Conservation (phyloP, 768 basidiomycete species). For the Suillus discolor region DNA sequence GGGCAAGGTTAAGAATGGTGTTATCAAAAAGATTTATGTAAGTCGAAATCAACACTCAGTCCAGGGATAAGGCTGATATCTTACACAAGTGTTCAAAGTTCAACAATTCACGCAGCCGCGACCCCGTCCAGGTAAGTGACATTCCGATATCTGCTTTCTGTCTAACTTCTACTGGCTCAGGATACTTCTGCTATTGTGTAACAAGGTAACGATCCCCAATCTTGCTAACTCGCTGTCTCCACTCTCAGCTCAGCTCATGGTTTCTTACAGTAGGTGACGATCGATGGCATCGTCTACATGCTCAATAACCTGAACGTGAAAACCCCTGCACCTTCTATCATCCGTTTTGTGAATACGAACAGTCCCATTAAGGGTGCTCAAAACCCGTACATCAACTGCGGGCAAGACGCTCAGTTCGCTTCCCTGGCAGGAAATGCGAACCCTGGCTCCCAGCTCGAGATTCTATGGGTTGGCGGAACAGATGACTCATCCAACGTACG, state of each 20-base stretch:
- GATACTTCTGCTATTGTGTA: not conserved
- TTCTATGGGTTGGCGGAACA: conserved; percentile 54
- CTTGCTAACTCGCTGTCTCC: conserved; percentile 18
- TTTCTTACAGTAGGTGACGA: conserved; percentile 30
- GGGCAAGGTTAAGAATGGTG: no score
- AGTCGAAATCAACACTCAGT: no score
- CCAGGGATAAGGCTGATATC: not conserved
- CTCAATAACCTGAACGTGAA: conserved; percentile 35
- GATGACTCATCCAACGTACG: conserved; percentile 39
- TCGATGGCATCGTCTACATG: conserved; percentile 29
- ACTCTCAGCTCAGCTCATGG: conserved; percentile 32
- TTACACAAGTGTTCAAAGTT: not conserved
- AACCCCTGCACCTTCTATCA: conserved; percentile 37
- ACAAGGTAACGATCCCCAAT: no score
- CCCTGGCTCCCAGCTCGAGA: conserved; percentile 54
- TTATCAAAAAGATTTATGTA: no score
- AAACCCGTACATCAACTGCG: conserved; percentile 63
- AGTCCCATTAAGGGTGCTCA: conserved; percentile 57
- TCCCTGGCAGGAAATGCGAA: conserved; percentile 53
- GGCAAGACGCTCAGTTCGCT: conserved; percentile 52
- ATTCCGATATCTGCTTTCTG: not conserved
- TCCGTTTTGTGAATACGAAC: conserved; percentile 47
- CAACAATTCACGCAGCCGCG: no score
- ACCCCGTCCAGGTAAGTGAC: not conserved
- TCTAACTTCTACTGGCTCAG: not conserved